Evolutionary conservation across 2,329 filamentous ascomycete genomes (phyloP).

Genomic region (Lecanoromycetidae sp.): DNA sequence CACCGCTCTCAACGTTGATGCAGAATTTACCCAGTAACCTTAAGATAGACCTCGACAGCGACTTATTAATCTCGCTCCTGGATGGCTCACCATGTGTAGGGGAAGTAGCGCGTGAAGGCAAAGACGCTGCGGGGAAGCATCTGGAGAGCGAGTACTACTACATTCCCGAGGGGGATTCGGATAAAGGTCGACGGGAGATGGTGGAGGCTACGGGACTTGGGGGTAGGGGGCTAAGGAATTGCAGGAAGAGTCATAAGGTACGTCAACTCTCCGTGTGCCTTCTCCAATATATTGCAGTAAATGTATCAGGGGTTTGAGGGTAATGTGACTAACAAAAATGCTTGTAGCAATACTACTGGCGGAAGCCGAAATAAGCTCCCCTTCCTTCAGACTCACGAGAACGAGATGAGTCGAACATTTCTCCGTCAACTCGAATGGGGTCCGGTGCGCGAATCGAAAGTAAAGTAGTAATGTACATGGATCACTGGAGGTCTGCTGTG

Average conservation of each 20-base stretch:
- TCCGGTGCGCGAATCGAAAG: too few species aligned
- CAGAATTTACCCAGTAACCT: constrained; percentile 61
- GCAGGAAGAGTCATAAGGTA: constrained; percentile 96
- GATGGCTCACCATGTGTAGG: constrained; percentile 69
- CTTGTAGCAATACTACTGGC: constrained; percentile 60
- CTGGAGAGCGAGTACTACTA: constrained; percentile 98
- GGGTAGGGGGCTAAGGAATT: constrained; percentile 78
- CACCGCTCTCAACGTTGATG: constrained; percentile 79
- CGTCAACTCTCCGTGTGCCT: constrained; percentile 23
- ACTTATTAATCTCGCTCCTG: constrained; percentile 47
- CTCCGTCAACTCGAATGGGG: too few species aligned
- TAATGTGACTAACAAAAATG: too few species aligned
- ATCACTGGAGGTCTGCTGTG: too few species aligned
- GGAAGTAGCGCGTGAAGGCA: constrained; percentile 78
- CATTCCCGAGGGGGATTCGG: constrained; percentile 71
- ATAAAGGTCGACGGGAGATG: constrained; percentile 66
- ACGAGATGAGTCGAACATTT: too few species aligned
- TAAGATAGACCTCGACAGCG: constrained; percentile 8
- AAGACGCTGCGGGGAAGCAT: constrained; percentile 86
- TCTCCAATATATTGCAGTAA: not conserved
- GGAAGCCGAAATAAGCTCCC: constrained; percentile 41
- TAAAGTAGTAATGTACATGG: not conserved
- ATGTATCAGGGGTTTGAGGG: constrained; percentile 20
- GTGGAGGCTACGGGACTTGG: constrained; percentile 74
- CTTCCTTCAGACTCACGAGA: too few species aligned